Conservation (phyloP, 1,284 basidiomycete genomes). For the Rhodofomes roseus region DNA sequence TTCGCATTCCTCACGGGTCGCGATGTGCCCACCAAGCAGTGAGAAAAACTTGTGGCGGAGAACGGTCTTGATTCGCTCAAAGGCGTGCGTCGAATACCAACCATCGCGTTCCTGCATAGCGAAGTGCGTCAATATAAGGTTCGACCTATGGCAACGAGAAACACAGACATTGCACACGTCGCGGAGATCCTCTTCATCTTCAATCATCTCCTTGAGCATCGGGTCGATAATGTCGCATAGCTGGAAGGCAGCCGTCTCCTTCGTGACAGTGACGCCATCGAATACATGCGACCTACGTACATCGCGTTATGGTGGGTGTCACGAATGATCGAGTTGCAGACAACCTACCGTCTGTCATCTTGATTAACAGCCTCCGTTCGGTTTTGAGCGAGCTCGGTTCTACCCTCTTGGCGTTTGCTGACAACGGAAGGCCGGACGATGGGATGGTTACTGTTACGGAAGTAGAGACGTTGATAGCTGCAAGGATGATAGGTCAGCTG, state of each 20-base stretch:
- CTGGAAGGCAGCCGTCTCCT: slow-evolving; percentile 88
- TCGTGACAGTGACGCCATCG: slow-evolving; percentile 77
- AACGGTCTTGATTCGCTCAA: slow-evolving; percentile 81
- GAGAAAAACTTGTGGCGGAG: slow-evolving; percentile 87
- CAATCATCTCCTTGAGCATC: slow-evolving; percentile 76
- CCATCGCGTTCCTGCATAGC: slow-evolving; percentile 69
- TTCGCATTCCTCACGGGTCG: slow-evolving; percentile 69
- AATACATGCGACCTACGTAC: slow-evolving; percentile 75
- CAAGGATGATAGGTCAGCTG: slow-evolving; percentile 2
- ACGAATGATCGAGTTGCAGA: no score
- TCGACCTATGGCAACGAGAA: background rate
- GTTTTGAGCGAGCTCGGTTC: slow-evolving; percentile 25
- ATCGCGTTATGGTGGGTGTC: no score
- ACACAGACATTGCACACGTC: slow-evolving; percentile 68
- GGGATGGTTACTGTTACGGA: slow-evolving; percentile 78
- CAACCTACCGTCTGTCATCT: slow-evolving; percentile 24
- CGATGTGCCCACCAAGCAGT: slow-evolving; percentile 69
- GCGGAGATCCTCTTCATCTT: slow-evolving; percentile 62
- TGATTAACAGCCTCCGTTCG: slow-evolving; percentile 19
- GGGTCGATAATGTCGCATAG: slow-evolving; percentile 89
- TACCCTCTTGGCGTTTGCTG: slow-evolving; percentile 57
- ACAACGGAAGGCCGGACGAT: slow-evolving; percentile 70
- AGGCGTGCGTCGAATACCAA: slow-evolving; percentile 74
- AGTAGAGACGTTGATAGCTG: slow-evolving; percentile 83
- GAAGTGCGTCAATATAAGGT: background rate